Base-by-base conservation (phyloP, 495 filamentous ascomycete species). In the Podospora tetraspora region DNA sequence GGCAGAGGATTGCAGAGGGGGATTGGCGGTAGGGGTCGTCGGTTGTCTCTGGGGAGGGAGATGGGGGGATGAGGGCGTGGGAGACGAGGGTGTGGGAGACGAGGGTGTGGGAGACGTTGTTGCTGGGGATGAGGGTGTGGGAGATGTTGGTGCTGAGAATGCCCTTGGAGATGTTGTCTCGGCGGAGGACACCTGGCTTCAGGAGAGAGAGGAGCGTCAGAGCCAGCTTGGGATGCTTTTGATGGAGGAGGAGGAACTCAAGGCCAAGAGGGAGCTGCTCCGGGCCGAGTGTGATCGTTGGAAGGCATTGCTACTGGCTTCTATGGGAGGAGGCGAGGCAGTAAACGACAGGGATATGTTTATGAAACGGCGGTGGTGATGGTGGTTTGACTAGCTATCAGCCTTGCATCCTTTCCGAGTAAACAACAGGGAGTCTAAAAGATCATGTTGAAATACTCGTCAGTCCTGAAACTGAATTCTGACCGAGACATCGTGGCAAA, bases 1-100 rank as follows among this genome's bases (percentile, higher is more conserved):
- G 66, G 29, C 75, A 84, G 8, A 86, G 87, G 61, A 90, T 88
- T 77, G 83, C 75, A 0, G 74, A 74, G 13, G 84, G 87, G 73
- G 91, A 93, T 74, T 79, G 85, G 63, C 84, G 84, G 11, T 64
- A 37, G 34, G 32, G 16, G 10, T 11, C 10, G 29, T 10, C 19
- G 21, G 12, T 30, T 10, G 29, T 63, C 16, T 19, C 21, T 19
- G 29, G 11, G 1, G 32, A 22, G n/a, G n/a, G n/a, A n/a, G n/a
- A n/a, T n/a, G n/a, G n/a, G n/a, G n/a, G n/a, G 19, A 62, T 25
- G 25, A 25, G 25, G 25, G 25, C 25, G 25, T 25, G 25, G 25
- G 25, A 25, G 25, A 22, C 22, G 25, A 12, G 16, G 16, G 4
- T 23, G n/a, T 89, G 8, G 27, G 0, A 2, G 23, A 27, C 22